These are phyloP conservation scores for Stromatinia cepivora DNA, from an alignment of 2,329 filamentous ascomycete genomes.

Conservation along the genomic window DNA sequence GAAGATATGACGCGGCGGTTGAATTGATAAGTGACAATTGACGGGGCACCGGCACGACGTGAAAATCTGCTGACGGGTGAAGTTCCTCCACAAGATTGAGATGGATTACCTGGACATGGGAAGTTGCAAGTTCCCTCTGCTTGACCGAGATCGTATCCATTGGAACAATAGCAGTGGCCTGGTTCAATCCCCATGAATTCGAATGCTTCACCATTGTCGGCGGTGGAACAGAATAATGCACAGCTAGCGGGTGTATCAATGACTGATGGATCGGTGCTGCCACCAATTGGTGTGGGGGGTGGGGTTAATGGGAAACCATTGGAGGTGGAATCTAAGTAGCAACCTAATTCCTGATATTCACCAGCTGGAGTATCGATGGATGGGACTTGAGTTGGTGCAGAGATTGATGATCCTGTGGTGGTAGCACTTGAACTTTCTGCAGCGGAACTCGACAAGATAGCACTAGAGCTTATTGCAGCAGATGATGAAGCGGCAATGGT, in stretches of 20 bases:
- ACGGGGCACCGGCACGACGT: neutral
- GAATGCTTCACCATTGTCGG: neutral
- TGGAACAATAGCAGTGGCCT: constrained; percentile 16
- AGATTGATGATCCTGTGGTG: neutral
- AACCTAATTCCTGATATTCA: neutral
- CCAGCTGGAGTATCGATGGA: neutral
- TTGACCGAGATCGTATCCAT: constrained; percentile 6
- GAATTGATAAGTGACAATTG: constrained; percentile 11
- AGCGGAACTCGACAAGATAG: neutral
- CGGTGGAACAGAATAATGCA: constrained; percentile 9
- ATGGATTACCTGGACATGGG: constrained; percentile 6
- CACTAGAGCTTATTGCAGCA: constrained; percentile 7
- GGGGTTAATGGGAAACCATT: constrained; percentile 14
- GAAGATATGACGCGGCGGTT: neutral
- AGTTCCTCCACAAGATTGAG: constrained; percentile 12
- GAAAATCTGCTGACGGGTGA: neutral
- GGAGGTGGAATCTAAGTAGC: neutral
- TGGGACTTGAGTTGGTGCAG: constrained; percentile 13
- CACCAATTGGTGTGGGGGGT: constrained; percentile 5
- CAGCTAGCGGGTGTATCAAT: constrained; percentile 1
- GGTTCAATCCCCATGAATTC: constrained; percentile 13
- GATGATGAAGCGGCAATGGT: neutral
- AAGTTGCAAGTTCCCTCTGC: constrained; percentile 1
- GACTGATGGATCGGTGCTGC: neutral
- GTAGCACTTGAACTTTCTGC: constrained; percentile 10